Conservation (phyloP, 345 rosid genomes). For the Euphorbia peplus region DNA sequence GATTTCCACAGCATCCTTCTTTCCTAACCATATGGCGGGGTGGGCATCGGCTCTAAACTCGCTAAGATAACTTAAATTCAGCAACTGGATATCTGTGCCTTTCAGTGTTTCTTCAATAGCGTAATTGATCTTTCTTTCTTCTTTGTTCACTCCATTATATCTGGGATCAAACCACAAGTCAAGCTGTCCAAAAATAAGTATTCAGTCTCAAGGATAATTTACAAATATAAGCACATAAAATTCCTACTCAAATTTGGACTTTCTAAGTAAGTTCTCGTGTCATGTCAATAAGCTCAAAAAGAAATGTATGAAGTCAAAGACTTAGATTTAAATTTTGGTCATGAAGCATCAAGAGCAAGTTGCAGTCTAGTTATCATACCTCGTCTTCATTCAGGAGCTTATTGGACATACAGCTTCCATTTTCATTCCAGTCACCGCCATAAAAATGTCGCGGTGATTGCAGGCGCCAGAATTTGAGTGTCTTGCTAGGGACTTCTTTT, state of each 20-base stretch:
- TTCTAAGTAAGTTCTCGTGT: background rate
- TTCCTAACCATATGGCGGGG: conserved; percentile 93
- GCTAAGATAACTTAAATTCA: conserved; percentile 71
- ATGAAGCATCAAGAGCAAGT: background rate
- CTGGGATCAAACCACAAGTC: conserved; percentile 92
- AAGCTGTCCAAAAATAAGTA: conserved; percentile 65
- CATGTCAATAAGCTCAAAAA: background rate
- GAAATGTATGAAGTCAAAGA: background rate
- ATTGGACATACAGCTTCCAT: conserved; percentile 81
- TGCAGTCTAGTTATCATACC: conserved; percentile 40
- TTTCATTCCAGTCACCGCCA: conserved; percentile 95
- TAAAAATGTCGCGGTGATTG: conserved; percentile 91
- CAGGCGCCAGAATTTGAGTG: conserved; percentile 84
- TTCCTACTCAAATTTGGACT: background rate
- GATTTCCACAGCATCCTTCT: conserved; percentile 75
- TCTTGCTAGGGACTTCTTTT: conserved; percentile 50
- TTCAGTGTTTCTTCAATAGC: conserved; percentile 42
- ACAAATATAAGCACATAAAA: background rate
- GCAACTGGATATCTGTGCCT: conserved; percentile 51
- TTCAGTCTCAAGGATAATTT: background rate
- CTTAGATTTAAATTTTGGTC: background rate
- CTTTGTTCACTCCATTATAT: conserved; percentile 81
- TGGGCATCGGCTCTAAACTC: conserved; percentile 95
- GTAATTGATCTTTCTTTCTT: conserved; percentile 67
- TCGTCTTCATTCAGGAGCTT: conserved; percentile 60